A percentile compares a stretch with the other conserved stretches of the same genome.
phyloP scores from a whole-genome alignment of 257 asterid genomes.

The Vinca minor region DNA sequence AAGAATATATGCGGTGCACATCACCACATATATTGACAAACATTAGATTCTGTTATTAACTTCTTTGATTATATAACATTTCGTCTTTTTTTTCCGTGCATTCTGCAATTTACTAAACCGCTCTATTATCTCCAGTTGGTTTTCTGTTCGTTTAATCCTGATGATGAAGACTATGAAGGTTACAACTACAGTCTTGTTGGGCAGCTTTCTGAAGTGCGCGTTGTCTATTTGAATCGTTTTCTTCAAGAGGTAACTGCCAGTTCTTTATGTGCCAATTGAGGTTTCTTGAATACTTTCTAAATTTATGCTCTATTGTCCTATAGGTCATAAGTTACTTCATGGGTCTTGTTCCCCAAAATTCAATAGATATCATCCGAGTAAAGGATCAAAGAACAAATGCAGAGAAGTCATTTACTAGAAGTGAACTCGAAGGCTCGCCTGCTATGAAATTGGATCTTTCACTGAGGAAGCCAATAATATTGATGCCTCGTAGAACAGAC shows the following conservation, averaged over 20 bases:
- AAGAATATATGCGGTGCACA: background rate
- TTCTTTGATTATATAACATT: background rate
- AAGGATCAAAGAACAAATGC: slow-evolving; percentile 79
- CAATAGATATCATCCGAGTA: slow-evolving; percentile 64
- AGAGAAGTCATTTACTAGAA: slow-evolving; percentile 62
- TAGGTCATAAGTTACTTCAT: slow-evolving; percentile 82
- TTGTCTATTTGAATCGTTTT: slow-evolving; percentile 89
- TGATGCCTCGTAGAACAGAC: slow-evolving; percentile 85
- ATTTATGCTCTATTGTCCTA: slow-evolving; percentile 16
- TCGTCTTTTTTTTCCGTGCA: background rate
- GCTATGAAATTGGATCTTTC: slow-evolving; percentile 82
- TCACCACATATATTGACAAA: background rate
- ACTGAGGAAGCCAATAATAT: slow-evolving; percentile 80
- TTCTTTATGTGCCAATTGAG: slow-evolving; percentile 8
- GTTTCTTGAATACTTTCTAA: slow-evolving; percentile 8
- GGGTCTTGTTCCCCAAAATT: slow-evolving; percentile 80
- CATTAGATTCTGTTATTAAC: background rate
- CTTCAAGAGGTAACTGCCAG: slow-evolving; percentile 64
- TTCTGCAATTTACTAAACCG: background rate
- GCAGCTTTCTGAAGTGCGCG: slow-evolving; percentile 86
- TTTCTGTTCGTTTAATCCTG: slow-evolving; percentile 71
- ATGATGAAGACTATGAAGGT: slow-evolving; percentile 90
- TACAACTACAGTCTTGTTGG: slow-evolving; percentile 88
- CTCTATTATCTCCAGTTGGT: slow-evolving; percentile 46
- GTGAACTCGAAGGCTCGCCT: slow-evolving; percentile 94